A percentile compares a stretch with the other conserved stretches of the same genome.
These are phyloP conservation scores for Exophiala sp. DNA, from an alignment of 2,329 filamentous ascomycete genomes.

Conservation along the genomic window DNA sequence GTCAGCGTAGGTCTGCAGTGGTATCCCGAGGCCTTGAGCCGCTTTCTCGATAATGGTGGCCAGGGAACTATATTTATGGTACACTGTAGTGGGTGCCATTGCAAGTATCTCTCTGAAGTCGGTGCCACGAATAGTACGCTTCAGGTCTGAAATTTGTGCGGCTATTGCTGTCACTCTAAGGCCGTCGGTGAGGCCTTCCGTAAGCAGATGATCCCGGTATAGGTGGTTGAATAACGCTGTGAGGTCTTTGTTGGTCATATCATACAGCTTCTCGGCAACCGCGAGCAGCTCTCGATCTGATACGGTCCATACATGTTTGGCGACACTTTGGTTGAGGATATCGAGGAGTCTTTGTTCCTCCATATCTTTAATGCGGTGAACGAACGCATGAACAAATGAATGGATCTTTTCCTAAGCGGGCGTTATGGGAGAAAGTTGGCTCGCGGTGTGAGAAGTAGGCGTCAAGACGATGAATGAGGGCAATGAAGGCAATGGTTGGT, in stretches of 20 bases:
- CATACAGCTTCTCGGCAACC: not conserved
- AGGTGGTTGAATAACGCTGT: slow-evolving; percentile 1
- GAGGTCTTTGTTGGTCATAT: not conserved
- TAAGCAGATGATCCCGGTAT: not conserved
- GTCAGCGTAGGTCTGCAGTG: not conserved
- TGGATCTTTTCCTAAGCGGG: too few species aligned
- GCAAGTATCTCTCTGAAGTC: not conserved
- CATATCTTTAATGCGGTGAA: too few species aligned
- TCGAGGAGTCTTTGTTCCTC: not conserved
- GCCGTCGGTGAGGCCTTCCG: not conserved
- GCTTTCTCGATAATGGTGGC: not conserved
- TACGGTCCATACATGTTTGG: not conserved
- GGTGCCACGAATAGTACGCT: not conserved
- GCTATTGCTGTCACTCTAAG: not conserved
- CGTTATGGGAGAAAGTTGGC: too few species aligned
- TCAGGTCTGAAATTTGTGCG: slow-evolving; percentile 3
- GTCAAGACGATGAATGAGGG: too few species aligned
- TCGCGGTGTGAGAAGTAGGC: too few species aligned
- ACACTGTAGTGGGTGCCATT: not conserved
- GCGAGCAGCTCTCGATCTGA: not conserved
- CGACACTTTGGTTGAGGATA: not conserved
- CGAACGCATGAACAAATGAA: too few species aligned
- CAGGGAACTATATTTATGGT: not conserved
- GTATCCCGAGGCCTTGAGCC: not conserved
- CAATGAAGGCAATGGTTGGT: too few species aligned